Percentiles rank a stretch among this genome's conserved stretches.
Evolutionary conservation across 2,329 filamentous ascomycete species (phyloP).

Genomic region (Macrophomina phaseolina): DNA sequence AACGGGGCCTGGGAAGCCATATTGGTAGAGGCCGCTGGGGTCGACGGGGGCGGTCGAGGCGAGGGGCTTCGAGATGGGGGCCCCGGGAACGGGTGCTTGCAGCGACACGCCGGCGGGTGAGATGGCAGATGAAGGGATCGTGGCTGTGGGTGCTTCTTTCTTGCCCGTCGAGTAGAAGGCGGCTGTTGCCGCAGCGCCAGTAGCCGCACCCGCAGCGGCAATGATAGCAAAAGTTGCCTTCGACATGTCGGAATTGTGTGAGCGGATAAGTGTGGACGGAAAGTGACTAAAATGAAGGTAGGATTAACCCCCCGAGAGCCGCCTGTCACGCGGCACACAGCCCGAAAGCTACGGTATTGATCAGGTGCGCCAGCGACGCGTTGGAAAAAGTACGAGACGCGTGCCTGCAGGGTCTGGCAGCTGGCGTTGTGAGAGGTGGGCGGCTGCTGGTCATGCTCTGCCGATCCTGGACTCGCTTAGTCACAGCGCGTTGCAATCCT

Average conservation of each 20-base stretch:
- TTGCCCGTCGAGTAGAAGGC: slow-evolving; percentile 48
- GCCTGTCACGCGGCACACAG: slow-evolving; percentile 20
- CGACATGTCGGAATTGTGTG: slow-evolving; percentile 48
- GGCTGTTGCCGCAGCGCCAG: slow-evolving; percentile 56
- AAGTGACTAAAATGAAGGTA: not conserved
- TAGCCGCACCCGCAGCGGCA: slow-evolving; percentile 54
- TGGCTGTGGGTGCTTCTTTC: slow-evolving; percentile 37
- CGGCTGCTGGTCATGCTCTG: slow-evolving; percentile 4
- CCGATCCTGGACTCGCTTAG: slow-evolving; percentile 25
- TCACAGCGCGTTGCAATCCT: slow-evolving; percentile 14
- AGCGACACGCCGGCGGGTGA: too few relatives aligned
- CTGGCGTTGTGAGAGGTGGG: slow-evolving; percentile 15
- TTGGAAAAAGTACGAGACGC: slow-evolving; percentile 21
- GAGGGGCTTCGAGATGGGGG: slow-evolving; percentile 33
- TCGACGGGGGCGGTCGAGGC: slow-evolving; percentile 48
- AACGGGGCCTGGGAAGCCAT: slow-evolving; percentile 86
- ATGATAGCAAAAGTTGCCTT: slow-evolving; percentile 58
- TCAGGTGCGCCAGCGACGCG: slow-evolving; percentile 22
- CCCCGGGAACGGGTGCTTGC: slow-evolving; percentile 34
- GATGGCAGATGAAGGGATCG: slow-evolving; percentile 41
- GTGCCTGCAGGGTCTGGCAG: slow-evolving; percentile 20
- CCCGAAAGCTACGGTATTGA: slow-evolving; percentile 2
- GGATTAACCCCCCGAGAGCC: not conserved
- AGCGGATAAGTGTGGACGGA: not conserved
- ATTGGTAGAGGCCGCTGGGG: slow-evolving; percentile 59